These are phyloP conservation scores for Fusarium mundagurra DNA, from an alignment of 2,329 filamentous ascomycete genomes.

Conservation along the genomic window DNA sequence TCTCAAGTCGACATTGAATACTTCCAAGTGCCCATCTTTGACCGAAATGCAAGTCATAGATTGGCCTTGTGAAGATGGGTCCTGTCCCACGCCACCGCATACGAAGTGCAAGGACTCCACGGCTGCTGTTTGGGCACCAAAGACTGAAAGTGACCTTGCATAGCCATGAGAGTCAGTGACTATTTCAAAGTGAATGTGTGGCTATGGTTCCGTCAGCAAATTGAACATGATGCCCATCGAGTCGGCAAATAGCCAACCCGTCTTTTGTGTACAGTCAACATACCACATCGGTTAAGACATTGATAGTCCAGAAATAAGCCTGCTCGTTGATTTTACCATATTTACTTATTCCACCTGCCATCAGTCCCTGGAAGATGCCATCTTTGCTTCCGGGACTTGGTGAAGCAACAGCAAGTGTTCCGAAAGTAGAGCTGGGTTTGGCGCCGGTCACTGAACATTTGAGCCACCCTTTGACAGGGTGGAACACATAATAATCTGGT, in stretches of 20 bases:
- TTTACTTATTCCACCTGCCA: constrained; percentile 76
- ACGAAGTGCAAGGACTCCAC: constrained; percentile 37
- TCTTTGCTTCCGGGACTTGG: constrained; percentile 32
- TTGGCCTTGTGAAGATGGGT: constrained; percentile 43
- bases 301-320: constrained; percentile 72
- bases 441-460: constrained; percentile 52
- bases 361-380: constrained; percentile 63
- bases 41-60: constrained; percentile 35
- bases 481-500: constrained; percentile 64
- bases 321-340: constrained; percentile 71
- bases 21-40: constrained; percentile 43
- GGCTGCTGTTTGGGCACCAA: constrained; percentile 46
- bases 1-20: neutral
- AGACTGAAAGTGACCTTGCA: constrained; percentile 40
- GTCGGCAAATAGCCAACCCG: neutral
- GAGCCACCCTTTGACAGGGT: constrained; percentile 58
- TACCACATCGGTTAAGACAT: constrained; percentile 52
- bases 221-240: neutral
- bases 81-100: constrained; percentile 48
- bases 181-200: constrained; percentile 40
- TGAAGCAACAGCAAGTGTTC: constrained; percentile 52
- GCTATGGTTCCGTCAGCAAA: constrained; percentile 31
- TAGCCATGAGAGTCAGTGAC: constrained; percentile 2
- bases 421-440: constrained; percentile 54
- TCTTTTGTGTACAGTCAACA: constrained; percentile 15